phyloP scores from a whole-genome alignment of 176 grass and related monocot species.

The Rhynchospora pubera region DNA sequence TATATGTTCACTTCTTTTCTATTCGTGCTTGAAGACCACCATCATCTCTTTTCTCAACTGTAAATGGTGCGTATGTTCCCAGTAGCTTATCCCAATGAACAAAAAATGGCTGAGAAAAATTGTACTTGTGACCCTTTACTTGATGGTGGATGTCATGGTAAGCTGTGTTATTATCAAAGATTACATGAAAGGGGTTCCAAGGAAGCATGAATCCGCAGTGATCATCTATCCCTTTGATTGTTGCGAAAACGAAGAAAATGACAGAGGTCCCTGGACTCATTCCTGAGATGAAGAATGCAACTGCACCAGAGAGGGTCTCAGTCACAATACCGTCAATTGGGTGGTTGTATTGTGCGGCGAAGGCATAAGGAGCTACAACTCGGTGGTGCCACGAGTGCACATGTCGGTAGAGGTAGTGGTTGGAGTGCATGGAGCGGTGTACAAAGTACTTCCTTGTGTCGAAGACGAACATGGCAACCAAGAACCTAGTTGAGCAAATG shows the following conservation, averaged over 20 bases:
- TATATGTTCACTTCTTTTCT: not conserved
- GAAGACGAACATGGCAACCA: conserved; percentile 15
- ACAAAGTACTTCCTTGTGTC: conserved; percentile 29
- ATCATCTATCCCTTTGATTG: conserved; percentile 28
- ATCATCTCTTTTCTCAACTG: not conserved
- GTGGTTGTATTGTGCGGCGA: conserved; percentile 33
- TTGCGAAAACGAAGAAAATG: conserved; percentile 23
- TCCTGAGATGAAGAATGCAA: conserved; percentile 10
- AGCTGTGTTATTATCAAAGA: conserved; percentile 23
- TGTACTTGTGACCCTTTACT: conserved; percentile 11
- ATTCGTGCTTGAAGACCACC: conserved; percentile 3
- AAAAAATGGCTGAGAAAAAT: conserved; percentile 30
- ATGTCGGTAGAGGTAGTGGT: conserved; percentile 18
- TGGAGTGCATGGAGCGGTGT: conserved; percentile 24
- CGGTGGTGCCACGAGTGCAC: conserved; percentile 32
- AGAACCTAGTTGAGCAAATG: not conserved
- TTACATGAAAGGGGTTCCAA: conserved; percentile 15
- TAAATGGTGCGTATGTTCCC: conserved; percentile 19
- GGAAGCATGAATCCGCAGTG: conserved; percentile 26
- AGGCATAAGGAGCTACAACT: conserved; percentile 25
- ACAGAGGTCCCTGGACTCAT: conserved; percentile 9
- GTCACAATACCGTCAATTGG: conserved; percentile 18
- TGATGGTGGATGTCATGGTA: conserved; percentile 32
- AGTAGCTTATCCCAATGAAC: conserved; percentile 22
- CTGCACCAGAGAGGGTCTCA: conserved; percentile 16